Base-by-base conservation (phyloP, 1,284 basidiomycete species). In the Cryptococcus sp. region DNA sequence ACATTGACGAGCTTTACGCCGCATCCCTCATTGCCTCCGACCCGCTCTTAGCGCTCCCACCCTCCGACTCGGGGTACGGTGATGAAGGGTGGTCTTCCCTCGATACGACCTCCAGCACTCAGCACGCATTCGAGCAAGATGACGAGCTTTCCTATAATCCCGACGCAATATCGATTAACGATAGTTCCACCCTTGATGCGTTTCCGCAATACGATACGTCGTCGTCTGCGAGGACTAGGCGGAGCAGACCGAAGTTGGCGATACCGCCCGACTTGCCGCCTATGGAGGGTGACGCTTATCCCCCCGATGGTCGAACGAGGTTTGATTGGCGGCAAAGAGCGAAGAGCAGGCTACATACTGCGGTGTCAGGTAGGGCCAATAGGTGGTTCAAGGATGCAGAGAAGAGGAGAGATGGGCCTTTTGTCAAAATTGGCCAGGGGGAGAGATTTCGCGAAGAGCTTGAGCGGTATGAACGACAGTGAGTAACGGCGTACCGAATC, bases 361-460 rank as follows among this genome's bases (percentile, higher is more conserved):
- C 6, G 31, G 17, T 7, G 25, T 47, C 42, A 20, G 17, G 19
- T 7, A 27, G 23, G 48, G 50, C 54, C 17, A 54, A 49, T 13
- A 57, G 61, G 44, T 74, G 70, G 70, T 71, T 63, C 44, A 64
- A 65, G 17, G 53, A 62, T 6, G 47, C 56, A 41, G 57, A 48
- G 20, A 48, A 52, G 15, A 45, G 47, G 35, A 63, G 83, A 40
- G 72, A 79, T 40, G 81, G 83, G 31, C 70, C 70, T 1, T 74
- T 72, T 38, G 58, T 61, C 0, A 70, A 72, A 27, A 62, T 82
- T 3, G 68, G 64, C 13, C 70, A 71, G 11, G 77, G 76, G 11
- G 78, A 82, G 23, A 70, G 67, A 17, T 82, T 80, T 51, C 78
- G 81, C 62, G 74, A 80, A 2, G 82, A 84, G 63, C 74, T 84